These are phyloP conservation scores for Arthrobotrys sinensis DNA, from an alignment of 2,329 filamentous ascomycete genomes.

Conservation along the genomic window DNA sequence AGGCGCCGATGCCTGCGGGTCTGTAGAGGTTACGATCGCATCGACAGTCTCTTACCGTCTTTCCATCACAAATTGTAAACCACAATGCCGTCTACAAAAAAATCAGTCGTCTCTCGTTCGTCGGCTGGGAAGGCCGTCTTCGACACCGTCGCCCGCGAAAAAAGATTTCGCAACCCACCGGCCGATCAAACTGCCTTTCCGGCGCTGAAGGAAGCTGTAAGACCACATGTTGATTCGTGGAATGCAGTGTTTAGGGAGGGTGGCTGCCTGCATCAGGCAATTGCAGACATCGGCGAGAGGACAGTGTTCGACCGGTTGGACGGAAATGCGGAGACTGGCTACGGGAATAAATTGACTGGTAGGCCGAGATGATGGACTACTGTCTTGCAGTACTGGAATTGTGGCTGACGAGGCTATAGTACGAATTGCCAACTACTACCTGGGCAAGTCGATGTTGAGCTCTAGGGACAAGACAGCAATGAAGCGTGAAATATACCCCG, in stretches of 20 bases:
- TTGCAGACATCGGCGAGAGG: constrained; percentile 92
- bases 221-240: constrained; percentile 95
- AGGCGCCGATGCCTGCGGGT: constrained; percentile 37
- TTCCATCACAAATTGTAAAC: constrained; percentile 1
- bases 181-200: constrained; percentile 91
- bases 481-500: constrained; percentile 87
- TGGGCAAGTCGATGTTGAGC: constrained; percentile 78
- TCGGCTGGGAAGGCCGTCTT: constrained; percentile 69
- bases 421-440: constrained; percentile 82
- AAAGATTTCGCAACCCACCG: constrained; percentile 90
- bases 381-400: no score
- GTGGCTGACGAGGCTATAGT: constrained; percentile 67
- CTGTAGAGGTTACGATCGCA: constrained; percentile 43
- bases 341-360: constrained; percentile 79
- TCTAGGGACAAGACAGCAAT: constrained; percentile 71
- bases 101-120: constrained; percentile 56
- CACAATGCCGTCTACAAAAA: constrained; percentile 58
- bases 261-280: constrained; percentile 80
- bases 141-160: constrained; percentile 86
- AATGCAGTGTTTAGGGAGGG: constrained; percentile 85
- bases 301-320: constrained; percentile 87
- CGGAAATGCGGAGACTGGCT: constrained; percentile 72
- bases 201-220: constrained; percentile 84
- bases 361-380: constrained; percentile 2
- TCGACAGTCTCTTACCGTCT: constrained; percentile 17